Base-by-base conservation (phyloP, 1,284 basidiomycete species). In the Ganoderma boninense region DNA sequence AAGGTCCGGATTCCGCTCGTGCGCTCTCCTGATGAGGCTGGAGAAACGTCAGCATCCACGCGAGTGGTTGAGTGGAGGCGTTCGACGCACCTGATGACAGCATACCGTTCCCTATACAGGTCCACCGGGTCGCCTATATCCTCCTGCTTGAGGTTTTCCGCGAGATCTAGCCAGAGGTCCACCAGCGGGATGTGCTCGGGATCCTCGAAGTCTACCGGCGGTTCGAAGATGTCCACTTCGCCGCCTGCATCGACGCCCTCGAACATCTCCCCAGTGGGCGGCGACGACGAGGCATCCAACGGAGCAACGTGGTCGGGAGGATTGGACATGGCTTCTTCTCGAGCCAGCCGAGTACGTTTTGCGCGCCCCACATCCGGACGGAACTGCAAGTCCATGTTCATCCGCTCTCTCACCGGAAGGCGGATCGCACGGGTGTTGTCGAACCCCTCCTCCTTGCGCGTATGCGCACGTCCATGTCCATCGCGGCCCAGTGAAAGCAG, bases 101-200 rank as follows among this genome's bases (percentile, higher is more conserved):
- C 62, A 32, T 32, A 26, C 26, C 43, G 43, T 42, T 63, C 62
- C 62, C 46, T 32, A 8, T 49, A 63, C 32, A 54, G 42, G 35
- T 52, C n/a, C 10, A 64, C n/a, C 35, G 63, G 63, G 38, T 52
- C 49, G 11, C 32, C 32, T 8, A 54, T 64, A 8, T 38, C 49
- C 8, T 64, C 63, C 46, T 56, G 63, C 23, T 64, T 64, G 35
- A 54, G 46, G n/a, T 64, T 46, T 11, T 35, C 63, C 2, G 20
- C 11, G 29, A 64, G 46, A 54, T 64, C 49, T 0, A 64, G 20
- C 63, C 63, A 54, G 10, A 64, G 20, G 35, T 54, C 20, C n/a
- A 64, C 49, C 10, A 64, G 46, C 11, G 49, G 63, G 4, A 57
- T 57, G 18, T 32, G 35, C 54, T 57, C 54, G 16, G 54, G 54